Base-by-base conservation (phyloP, 257 asterid genomes). In the Agastache rugosa region DNA sequence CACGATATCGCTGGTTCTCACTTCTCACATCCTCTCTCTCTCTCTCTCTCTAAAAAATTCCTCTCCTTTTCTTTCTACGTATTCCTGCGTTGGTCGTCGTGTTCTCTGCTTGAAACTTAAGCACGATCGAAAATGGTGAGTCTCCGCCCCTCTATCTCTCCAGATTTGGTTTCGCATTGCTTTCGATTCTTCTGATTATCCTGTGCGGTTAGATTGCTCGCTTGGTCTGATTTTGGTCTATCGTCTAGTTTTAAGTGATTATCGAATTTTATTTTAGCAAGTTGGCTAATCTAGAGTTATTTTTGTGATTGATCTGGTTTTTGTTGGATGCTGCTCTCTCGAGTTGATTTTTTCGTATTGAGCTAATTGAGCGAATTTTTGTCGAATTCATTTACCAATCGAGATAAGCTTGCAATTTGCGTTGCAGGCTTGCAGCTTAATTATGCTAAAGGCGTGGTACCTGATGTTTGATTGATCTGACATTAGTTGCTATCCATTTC, bases 41-140 rank as follows among this genome's bases (percentile, higher is more conserved):
- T 31, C 63, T 47, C 63, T n/a, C 69, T 20, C 60, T 34, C 35
- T 11, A 45, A 34, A 79, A 73, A 68, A 17, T 6, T 47, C 20
- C 56, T 63, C 64, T n/a, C 74, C 60, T 56, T 60, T 66, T 58
- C 35, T 75, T 37, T 55, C 62, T 42, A 0, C 77, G 69, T 19
- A 62, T 35, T 65, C 41, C 62, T 71, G 50, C n/a, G 53, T 67
- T 48, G 53, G 75, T 79, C 59, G 25, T 76, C 71, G 71, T 15
- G 44, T 66, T 53, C 76, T 61, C 78, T 74, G 73, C 81, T 55
- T 77, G 31, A 35, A 75, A 19, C 73, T 41, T 19, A 74, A 70
- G 81, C 71, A 70, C 80, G 67, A 25, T 61, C 74, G 29, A 48
- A 76, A 67, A 83, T 83, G 87, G 87, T 83, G 74, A 63, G 74